Conservation (phyloP, 2,329 filamentous ascomycete species). For the Hymenoscyphus salicellus region DNA sequence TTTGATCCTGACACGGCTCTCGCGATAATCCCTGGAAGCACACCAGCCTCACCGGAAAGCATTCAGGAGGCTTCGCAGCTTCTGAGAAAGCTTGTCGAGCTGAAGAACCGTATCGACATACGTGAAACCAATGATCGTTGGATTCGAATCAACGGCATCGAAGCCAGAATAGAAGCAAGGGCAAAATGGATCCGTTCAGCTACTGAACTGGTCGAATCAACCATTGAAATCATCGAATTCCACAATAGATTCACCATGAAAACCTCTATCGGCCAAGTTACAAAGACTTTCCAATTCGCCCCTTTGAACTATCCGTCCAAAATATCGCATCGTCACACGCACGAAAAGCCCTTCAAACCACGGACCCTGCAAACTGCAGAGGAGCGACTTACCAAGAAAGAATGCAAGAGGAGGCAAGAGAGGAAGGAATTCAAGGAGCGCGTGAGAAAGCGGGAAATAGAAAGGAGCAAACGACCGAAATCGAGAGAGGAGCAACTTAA, state of each 20-base stretch:
- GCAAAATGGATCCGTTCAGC: neutral
- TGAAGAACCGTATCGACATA: neutral
- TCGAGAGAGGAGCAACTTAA: too few species aligned
- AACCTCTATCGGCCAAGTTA: neutral
- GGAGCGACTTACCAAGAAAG: too few species aligned
- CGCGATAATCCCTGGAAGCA: too few species aligned
- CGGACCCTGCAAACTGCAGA: too few species aligned
- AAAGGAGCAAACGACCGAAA: too few species aligned
- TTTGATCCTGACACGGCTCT: neutral
- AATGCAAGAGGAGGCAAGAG: too few species aligned
- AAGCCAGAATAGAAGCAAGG: neutral
- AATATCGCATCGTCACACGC: neutral
- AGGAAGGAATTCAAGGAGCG: too few species aligned
- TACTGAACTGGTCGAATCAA: neutral
- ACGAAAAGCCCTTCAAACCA: neutral
- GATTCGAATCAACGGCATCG: neutral
- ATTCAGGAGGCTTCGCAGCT: neutral
- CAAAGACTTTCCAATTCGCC: neutral
- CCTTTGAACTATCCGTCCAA: neutral
- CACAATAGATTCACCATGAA: neutral
- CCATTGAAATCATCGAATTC: neutral
- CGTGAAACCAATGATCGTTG: neutral
- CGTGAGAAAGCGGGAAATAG: too few species aligned
- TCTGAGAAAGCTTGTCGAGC: neutral
- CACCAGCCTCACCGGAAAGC: neutral